phyloP scores from a whole-genome alignment of 2,329 filamentous ascomycete species.

The Trichophyton equinum region DNA sequence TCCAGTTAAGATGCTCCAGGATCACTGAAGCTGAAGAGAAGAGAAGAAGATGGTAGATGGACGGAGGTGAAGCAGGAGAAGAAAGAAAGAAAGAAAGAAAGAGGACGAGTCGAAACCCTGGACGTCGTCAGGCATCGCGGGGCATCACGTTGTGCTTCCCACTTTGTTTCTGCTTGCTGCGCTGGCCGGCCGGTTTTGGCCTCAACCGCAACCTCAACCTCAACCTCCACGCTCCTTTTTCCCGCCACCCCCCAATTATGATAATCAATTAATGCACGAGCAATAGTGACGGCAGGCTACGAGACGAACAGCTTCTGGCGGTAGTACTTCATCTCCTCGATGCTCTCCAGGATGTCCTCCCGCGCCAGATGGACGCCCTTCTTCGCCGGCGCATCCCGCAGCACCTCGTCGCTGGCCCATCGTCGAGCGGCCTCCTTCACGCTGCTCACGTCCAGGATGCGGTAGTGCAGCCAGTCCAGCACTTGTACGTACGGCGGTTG shows the following conservation, averaged over 20 bases:
- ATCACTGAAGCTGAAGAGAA: neutral
- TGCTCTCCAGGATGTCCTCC: constrained; percentile 89
- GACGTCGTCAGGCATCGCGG: constrained; percentile 1
- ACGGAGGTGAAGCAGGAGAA: neutral
- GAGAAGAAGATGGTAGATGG: neutral
- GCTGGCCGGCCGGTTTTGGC: neutral
- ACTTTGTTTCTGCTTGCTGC: neutral
- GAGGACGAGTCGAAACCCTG: neutral
- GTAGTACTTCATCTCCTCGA: constrained; percentile 80
- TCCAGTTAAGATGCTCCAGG: neutral
- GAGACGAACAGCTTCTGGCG: constrained; percentile 50
- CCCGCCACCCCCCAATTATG: neutral
- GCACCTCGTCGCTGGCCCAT: constrained; percentile 56
- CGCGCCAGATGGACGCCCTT: constrained; percentile 66
- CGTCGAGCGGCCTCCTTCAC: constrained; percentile 81
- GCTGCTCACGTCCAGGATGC: constrained; percentile 80
- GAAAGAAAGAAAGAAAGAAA: neutral
- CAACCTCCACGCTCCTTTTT: neutral
- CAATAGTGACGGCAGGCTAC: too few species aligned
- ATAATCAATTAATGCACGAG: neutral
- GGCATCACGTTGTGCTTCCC: constrained; percentile 1
- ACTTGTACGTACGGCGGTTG: constrained; percentile 61
- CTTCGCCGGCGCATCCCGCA: constrained; percentile 57
- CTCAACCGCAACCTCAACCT: neutral
- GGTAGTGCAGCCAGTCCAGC: constrained; percentile 68